phyloP scores from a whole-genome alignment of 1,139 yeast species.

The Saccharomyces hybrid region DNA sequence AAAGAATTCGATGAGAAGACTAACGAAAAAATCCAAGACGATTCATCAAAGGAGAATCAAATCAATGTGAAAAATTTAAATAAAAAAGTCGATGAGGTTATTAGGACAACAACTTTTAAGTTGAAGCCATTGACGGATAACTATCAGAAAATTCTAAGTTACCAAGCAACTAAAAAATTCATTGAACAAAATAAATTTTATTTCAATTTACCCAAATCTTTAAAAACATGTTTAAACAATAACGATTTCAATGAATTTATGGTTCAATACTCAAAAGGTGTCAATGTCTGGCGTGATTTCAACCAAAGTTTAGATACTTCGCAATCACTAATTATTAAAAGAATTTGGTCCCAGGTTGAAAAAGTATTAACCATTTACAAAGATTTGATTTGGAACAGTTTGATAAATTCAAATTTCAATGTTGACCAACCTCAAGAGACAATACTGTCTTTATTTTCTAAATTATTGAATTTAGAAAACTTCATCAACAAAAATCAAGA shows the following conservation, averaged over 20 bases:
- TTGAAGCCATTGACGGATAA: conserved; percentile 72
- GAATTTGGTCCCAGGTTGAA: conserved; percentile 64
- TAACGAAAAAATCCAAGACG: conserved; percentile 10
- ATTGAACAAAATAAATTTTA: conserved; percentile 55
- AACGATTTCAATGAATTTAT: conserved; percentile 67
- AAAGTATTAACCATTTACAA: conserved; percentile 58
- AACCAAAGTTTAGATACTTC: neutral
- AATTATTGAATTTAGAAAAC: conserved; percentile 52
- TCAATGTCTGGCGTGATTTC: neutral
- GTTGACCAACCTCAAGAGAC: conserved; percentile 33
- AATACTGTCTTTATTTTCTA: conserved; percentile 50
- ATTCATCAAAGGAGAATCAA: conserved; percentile 22
- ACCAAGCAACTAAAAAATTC: conserved; percentile 55
- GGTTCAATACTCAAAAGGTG: conserved; percentile 60
- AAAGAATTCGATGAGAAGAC: conserved; percentile 38
- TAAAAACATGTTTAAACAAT: conserved; percentile 46
- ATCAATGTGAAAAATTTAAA: conserved; percentile 37
- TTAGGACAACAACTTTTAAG: conserved; percentile 53
- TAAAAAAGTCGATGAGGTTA: conserved; percentile 42
- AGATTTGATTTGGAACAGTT: conserved; percentile 51
- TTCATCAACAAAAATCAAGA: neutral
- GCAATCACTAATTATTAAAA: conserved; percentile 33
- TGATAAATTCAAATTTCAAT: conserved; percentile 35
- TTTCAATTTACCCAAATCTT: conserved; percentile 63
- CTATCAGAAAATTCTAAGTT: conserved; percentile 51